Evolutionary conservation across 2,329 filamentous ascomycete species (phyloP), one percentile per base, ranked within the genome.

Genomic region (Epichloe glyceriae): DNA sequence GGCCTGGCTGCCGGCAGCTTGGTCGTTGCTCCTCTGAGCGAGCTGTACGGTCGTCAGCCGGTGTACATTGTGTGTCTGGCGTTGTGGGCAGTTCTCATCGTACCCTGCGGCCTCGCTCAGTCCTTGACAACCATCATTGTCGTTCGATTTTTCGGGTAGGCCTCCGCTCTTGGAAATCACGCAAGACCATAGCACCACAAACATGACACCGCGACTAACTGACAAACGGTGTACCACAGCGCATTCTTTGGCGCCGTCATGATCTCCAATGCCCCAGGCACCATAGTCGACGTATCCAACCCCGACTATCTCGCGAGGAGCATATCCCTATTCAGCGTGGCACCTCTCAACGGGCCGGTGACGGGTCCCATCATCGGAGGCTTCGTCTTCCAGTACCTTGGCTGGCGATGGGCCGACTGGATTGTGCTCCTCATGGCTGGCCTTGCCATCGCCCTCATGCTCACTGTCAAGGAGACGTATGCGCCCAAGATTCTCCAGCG

Each of bases 351-450:
- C 61, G 89, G 85, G 15, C 85, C 74, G 22, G 59, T 60, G 55
- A 60, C 64, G 47, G 62, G 66, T 1, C 56, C 56, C 20, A 51
- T 62, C 1, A 83, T 95, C 35, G 89, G 89, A 20, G 89, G 89
- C 0, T 94, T 95, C 57, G 61, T 68, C 17, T 70, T 61, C 56
- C 74, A 89, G 64, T 81, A 85, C 55, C 71, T 93, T 2, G 88
- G 88, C 11, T 96, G 90, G 90, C 72, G 89, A 33, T 95, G 88
- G 88, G 84, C 83, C 38, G 86, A 86, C 61, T 95, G 87, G 85
- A 74, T 93, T 19, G 78, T 83, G 8, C 68, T 91, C 60, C 90
- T 94, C 48, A 73, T 88, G 10, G 77, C 78, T 0, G 86, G 78
- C 1, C 72, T 76, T 0, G 80, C 79, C 0, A 76, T 82, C 51